phyloP scores from a whole-genome alignment of 2,329 filamentous ascomycete genomes.

The Colletotrichum gigasporum region DNA sequence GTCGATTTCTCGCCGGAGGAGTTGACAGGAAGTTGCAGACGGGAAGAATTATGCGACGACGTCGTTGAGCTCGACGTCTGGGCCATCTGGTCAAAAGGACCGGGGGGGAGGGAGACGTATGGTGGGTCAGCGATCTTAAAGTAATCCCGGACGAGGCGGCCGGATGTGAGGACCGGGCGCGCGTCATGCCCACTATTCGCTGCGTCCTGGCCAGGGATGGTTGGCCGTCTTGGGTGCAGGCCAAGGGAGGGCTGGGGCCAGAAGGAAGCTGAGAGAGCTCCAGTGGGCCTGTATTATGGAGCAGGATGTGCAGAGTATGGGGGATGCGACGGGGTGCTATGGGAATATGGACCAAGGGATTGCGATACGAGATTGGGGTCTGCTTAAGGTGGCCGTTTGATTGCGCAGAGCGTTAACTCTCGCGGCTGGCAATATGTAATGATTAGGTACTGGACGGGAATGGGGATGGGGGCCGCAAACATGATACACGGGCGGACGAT shows the following conservation, averaged over 20 bases:
- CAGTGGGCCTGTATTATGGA: slow-evolving; percentile 9
- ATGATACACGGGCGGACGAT: not conserved
- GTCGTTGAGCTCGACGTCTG: slow-evolving; percentile 21
- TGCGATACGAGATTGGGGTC: not conserved
- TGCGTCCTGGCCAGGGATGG: slow-evolving; percentile 1
- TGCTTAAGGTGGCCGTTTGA: not conserved
- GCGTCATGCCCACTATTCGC: slow-evolving; percentile 20
- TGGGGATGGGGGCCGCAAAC: not conserved
- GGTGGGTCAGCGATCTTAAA: slow-evolving; percentile 17
- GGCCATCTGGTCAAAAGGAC: slow-evolving; percentile 22
- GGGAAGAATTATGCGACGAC: slow-evolving; percentile 10
- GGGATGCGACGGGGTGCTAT: not conserved
- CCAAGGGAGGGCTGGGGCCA: not conserved
- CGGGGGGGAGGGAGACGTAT: not conserved
- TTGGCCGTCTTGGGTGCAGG: not conserved
- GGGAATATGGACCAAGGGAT: not conserved
- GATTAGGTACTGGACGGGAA: not conserved
- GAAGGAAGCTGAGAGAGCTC: slow-evolving; percentile 4
- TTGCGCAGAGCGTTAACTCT: not conserved
- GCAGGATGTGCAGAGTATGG: slow-evolving; percentile 4
- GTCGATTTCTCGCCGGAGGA: slow-evolving; percentile 23
- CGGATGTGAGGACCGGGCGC: slow-evolving; percentile 20
- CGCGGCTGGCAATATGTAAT: slow-evolving; percentile 5
- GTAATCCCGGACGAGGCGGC: slow-evolving; percentile 2
- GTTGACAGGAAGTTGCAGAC: not conserved